phyloP scores from a whole-genome alignment of 495 filamentous ascomycete genomes.

The Lasiosphaeris hirsuta region DNA sequence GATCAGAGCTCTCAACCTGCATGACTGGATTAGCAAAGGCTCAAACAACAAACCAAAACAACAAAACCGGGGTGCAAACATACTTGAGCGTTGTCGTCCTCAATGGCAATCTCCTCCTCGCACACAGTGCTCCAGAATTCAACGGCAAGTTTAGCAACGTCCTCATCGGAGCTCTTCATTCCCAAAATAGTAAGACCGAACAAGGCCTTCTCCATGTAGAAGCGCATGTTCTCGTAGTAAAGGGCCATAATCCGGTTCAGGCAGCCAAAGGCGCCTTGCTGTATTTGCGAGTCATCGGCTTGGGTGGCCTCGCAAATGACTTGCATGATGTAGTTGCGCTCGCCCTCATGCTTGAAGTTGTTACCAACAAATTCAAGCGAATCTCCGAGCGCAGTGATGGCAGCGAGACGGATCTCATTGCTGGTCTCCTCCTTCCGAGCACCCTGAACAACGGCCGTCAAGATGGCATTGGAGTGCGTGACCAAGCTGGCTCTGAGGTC shows the following conservation, averaged over 20 bases:
- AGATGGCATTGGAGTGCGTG: slow-evolving; percentile 90
- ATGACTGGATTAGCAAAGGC: neutral
- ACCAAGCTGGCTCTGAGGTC: slow-evolving; percentile 80
- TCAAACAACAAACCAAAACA: neutral
- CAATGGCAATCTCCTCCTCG: slow-evolving; percentile 95
- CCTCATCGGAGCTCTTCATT: slow-evolving; percentile 97
- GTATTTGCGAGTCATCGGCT: slow-evolving; percentile 80
- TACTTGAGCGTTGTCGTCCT: slow-evolving; percentile 92
- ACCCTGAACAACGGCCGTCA: slow-evolving; percentile 96
- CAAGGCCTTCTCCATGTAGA: slow-evolving; percentile 99
- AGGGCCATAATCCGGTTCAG: slow-evolving; percentile 96
- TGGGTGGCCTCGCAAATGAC: slow-evolving; percentile 99
- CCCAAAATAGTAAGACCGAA: slow-evolving; percentile 98
- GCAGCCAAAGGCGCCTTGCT: slow-evolving; percentile 93
- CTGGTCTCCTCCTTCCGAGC: slow-evolving; percentile 94
- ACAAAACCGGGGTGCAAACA: slow-evolving; percentile 15
- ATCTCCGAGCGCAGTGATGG: slow-evolving; percentile 90
- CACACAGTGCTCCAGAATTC: slow-evolving; percentile 99
- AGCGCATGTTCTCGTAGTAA: slow-evolving; percentile 99
- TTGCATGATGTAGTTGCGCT: slow-evolving; percentile 99
- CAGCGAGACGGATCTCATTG: slow-evolving; percentile 81
- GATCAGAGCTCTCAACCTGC: slow-evolving; percentile 67
- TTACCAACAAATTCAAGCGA: slow-evolving; percentile 96
- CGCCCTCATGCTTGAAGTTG: slow-evolving; percentile 98
- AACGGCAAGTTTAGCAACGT: slow-evolving; percentile 94